Conservation (phyloP, 805 yeast genomes). For the Cyberlindnera maritima region DNA sequence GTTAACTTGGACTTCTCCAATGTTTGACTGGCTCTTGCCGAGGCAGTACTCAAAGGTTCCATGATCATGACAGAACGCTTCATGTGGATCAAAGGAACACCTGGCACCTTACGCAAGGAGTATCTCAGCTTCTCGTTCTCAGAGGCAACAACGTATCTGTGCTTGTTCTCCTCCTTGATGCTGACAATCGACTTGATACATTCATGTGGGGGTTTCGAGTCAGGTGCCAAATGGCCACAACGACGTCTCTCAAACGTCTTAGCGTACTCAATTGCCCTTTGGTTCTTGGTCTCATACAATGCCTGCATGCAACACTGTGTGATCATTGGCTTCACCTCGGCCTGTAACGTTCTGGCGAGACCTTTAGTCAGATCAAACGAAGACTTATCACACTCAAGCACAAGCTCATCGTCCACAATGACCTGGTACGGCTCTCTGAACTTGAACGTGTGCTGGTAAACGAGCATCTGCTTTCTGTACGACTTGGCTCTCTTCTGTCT, state of each 20-base stretch:
- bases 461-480: conserved; percentile 88
- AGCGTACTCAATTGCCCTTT: conserved; percentile 75
- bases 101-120: conserved; percentile 73
- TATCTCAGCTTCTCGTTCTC: conserved; percentile 73
- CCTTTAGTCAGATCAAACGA: conserved; percentile 83
- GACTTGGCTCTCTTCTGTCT: conserved; percentile 95
- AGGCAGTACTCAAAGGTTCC: conserved; percentile 86
- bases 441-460: conserved; percentile 80
- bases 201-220: conserved; percentile 62
- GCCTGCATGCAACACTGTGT: conserved; percentile 95
- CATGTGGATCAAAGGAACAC: conserved; percentile 85
- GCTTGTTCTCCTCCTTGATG: conserved; percentile 78
- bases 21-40: conserved; percentile 44
- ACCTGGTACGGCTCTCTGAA: conserved; percentile 94
- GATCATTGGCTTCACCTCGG: conserved; percentile 83
- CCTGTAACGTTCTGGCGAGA: conserved; percentile 76
- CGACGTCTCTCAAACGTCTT: conserved; percentile 87
- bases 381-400: conserved; percentile 60
- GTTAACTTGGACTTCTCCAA: conserved; percentile 68
- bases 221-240: conserved; percentile 76
- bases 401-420: conserved; percentile 76
- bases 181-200: conserved; percentile 72
- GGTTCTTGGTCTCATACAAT: conserved; percentile 68
- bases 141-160: conserved; percentile 85
- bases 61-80: conserved; percentile 90